phyloP scores from a whole-genome alignment of 768 basidiomycete species.

The Dioszegia aurantiaca region DNA sequence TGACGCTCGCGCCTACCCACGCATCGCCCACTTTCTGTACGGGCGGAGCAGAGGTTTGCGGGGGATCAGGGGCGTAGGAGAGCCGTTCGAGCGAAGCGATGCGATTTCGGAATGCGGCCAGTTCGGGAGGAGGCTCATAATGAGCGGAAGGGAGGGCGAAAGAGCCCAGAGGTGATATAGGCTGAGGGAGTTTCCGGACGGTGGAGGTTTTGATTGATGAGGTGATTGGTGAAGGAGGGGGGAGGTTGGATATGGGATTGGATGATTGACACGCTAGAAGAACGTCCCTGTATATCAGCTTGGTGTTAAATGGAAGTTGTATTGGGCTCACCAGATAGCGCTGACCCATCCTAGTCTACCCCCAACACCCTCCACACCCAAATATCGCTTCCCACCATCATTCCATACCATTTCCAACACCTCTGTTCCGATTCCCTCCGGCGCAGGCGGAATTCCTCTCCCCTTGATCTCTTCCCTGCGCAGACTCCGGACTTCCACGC shows the following conservation, averaged over 20 bases:
- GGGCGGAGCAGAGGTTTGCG: slow-evolving; percentile 26
- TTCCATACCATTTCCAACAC: slow-evolving; percentile 46
- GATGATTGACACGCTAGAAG: slow-evolving; percentile 41
- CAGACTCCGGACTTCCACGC: slow-evolving; percentile 45
- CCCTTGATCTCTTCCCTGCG: slow-evolving; percentile 42
- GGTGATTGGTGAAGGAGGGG: slow-evolving; percentile 38
- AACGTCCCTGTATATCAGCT: slow-evolving; percentile 36
- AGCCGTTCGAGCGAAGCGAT: slow-evolving; percentile 3
- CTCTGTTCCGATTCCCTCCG: slow-evolving; percentile 43
- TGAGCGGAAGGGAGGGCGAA: slow-evolving; percentile 9
- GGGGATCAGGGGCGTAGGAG: background rate
- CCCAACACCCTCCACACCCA: slow-evolving; percentile 43
- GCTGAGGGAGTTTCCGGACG: slow-evolving; percentile 11
- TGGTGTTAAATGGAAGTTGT: background rate
- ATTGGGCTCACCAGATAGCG: slow-evolving; percentile 40
- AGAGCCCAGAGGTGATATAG: slow-evolving; percentile 8
- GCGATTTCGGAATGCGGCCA: slow-evolving; percentile 7
- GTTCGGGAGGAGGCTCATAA: slow-evolving; percentile 7
- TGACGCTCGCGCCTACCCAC: slow-evolving; percentile 40
- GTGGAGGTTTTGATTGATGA: background rate
- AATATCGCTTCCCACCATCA: slow-evolving; percentile 42
- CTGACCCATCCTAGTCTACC: slow-evolving; percentile 47
- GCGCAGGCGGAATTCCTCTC: slow-evolving; percentile 35
- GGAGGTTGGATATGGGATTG: slow-evolving; percentile 26
- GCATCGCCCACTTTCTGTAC: slow-evolving; percentile 44